phyloP scores from a whole-genome alignment of 768 basidiomycete species.

The Tephrocybe sp. region DNA sequence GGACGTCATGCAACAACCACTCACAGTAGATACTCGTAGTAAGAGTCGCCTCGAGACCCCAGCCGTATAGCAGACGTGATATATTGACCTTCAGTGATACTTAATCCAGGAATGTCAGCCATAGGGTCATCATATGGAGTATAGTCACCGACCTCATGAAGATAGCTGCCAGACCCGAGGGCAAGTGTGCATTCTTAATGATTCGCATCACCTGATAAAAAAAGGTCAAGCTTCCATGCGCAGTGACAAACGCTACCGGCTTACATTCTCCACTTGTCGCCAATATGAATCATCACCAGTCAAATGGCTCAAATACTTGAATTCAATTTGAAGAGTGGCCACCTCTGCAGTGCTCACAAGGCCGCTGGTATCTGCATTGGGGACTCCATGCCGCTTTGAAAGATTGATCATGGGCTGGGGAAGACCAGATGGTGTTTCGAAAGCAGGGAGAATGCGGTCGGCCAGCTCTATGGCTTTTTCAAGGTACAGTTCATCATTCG shows the following conservation, averaged over 20 bases:
- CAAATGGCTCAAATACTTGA: conserved; percentile 80
- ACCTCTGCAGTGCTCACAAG: conserved; percentile 82
- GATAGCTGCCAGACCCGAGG: conserved; percentile 79
- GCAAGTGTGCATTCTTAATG: conserved; percentile 58
- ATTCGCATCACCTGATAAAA: conserved; percentile 55
- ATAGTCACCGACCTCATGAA: conserved; percentile 61
- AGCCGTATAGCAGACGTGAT: conserved; percentile 75
- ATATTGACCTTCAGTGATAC: conserved; percentile 40
- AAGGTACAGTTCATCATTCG: conserved; percentile 64
- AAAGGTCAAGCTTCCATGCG: conserved; percentile 25
- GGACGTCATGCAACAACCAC: conserved; percentile 8
- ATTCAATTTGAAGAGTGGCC: conserved; percentile 87
- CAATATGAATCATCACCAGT: conserved; percentile 80
- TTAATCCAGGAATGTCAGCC: too few relatives aligned
- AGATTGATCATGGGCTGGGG: conserved; percentile 83
- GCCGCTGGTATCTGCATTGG: conserved; percentile 55
- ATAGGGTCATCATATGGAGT: background rate
- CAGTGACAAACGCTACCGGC: conserved; percentile 47
- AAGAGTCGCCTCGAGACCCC: conserved; percentile 90
- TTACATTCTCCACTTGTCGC: conserved; percentile 47
- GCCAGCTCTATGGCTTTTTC: conserved; percentile 80
- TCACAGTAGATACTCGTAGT: conserved; percentile 87
- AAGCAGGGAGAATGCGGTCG: conserved; percentile 79
- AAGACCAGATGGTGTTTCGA: conserved; percentile 78
- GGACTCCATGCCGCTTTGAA: conserved; percentile 52